Evolutionary conservation across 352 stramenopile species (phyloP).

Genomic region (Pythium volutum): DNA sequence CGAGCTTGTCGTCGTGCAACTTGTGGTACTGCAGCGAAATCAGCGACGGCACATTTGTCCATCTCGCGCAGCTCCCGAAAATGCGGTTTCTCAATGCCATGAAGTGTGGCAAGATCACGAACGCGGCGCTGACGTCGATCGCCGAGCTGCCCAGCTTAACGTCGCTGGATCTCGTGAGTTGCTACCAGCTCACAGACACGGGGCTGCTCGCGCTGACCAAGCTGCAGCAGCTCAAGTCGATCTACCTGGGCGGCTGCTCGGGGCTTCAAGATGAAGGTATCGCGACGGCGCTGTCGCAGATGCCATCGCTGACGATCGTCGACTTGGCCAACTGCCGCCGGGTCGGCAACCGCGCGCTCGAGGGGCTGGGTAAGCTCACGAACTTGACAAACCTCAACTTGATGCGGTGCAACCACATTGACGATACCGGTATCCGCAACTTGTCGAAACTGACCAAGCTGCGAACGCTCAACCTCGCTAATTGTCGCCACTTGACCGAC

Average conservation of each 20-base stretch:
- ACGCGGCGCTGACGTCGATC: constrained; percentile 46
- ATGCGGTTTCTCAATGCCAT: constrained; percentile 79
- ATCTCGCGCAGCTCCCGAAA: constrained; percentile 48
- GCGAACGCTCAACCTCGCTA: constrained; percentile 74
- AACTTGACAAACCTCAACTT: constrained; percentile 74
- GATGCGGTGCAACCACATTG: constrained; percentile 77
- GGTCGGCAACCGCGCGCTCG: constrained; percentile 57
- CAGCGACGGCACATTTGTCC: constrained; percentile 50
- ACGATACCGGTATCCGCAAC: constrained; percentile 48
- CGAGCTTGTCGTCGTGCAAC: constrained; percentile 60
- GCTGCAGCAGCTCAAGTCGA: constrained; percentile 49
- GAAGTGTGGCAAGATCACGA: constrained; percentile 76
- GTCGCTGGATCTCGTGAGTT: constrained; percentile 76
- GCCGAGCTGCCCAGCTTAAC: constrained; percentile 49
- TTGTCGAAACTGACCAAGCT: constrained; percentile 43
- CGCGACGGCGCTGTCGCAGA: constrained; percentile 31
- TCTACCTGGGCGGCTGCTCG: constrained; percentile 62
- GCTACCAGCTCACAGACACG: constrained; percentile 61
- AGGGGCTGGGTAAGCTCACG: constrained; percentile 47
- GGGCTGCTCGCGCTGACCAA: constrained; percentile 39
- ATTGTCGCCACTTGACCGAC: constrained; percentile 79
- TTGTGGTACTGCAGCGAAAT: constrained; percentile 85
- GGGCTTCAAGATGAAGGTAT: constrained; percentile 62
- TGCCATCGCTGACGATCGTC: constrained; percentile 52
- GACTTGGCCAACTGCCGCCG: constrained; percentile 77